Evolutionary conservation across 176 grass and related monocot genomes (phyloP).

Genomic region (Avena insularis): DNA sequence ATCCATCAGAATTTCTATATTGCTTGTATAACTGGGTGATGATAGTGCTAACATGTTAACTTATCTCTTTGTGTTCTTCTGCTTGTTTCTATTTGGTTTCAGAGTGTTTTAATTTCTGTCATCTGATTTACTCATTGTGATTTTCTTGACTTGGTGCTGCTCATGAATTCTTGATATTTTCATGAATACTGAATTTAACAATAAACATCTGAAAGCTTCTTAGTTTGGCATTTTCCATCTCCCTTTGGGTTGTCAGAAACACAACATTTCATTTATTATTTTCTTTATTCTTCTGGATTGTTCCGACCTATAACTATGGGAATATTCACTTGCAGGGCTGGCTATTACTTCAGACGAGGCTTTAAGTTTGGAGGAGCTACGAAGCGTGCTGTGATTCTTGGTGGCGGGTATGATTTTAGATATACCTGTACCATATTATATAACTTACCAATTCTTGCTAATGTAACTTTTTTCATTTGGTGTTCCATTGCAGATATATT

Average conservation of each 20-base stretch:
- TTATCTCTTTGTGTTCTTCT: background rate
- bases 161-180: background rate
- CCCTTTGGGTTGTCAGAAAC: background rate
- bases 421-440: background rate
- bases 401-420: conserved; percentile 69
- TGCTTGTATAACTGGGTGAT: background rate
- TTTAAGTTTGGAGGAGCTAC: conserved; percentile 92
- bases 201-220: background rate
- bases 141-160: background rate
- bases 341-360: conserved; percentile 98
- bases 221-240: background rate
- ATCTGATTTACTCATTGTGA: background rate
- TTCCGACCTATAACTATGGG: background rate
- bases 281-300: background rate
- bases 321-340: conserved; percentile 64
- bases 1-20: background rate
- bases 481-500: conserved; percentile 66
- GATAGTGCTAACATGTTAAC: background rate
- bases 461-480: conserved; percentile 25
- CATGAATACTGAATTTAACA: background rate
- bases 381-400: conserved; percentile 85
- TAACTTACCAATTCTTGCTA: background rate
- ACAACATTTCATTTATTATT: background rate
- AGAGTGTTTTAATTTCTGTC: background rate
- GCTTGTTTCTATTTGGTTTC: background rate